Percentiles rank a stretch among this genome's conserved stretches.
These are phyloP conservation scores for Geotrichum bryndzae DNA, from an alignment of 1,139 yeast genomes.

Conservation along the genomic window DNA sequence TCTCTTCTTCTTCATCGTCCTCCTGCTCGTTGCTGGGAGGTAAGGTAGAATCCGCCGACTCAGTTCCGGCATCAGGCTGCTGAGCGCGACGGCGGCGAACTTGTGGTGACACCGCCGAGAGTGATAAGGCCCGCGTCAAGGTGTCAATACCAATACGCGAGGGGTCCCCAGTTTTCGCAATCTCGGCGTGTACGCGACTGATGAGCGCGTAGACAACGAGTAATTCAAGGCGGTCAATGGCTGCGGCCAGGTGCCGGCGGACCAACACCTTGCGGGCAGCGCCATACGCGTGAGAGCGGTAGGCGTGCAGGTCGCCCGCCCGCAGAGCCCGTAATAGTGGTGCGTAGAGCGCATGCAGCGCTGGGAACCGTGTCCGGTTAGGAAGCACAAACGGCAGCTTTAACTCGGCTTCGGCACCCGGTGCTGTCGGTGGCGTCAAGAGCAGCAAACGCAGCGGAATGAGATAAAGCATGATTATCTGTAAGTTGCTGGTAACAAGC, in stretches of 20 bases:
- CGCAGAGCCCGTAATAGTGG: neutral
- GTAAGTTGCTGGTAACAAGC: neutral
- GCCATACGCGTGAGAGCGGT: neutral
- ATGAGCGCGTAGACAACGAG: neutral
- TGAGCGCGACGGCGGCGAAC: neutral
- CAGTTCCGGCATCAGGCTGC: neutral
- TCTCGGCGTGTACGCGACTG: neutral
- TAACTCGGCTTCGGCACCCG: neutral
- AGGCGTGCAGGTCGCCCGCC: neutral
- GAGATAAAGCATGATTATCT: neutral
- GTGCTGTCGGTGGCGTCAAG: neutral
- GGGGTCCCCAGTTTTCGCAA: neutral
- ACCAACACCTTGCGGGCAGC: neutral
- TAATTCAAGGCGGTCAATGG: neutral
- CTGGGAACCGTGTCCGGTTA: neutral
- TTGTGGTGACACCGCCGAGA: neutral
- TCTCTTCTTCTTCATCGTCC: neutral
- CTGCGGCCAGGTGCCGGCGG: neutral
- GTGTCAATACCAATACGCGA: neutral
- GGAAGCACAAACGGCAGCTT: neutral
- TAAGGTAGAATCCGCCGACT: neutral
- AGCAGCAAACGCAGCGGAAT: neutral
- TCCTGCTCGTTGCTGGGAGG: neutral
- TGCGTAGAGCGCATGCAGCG: neutral
- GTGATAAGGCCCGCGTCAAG: neutral